Evolutionary conservation across 495 filamentous ascomycete genomes (phyloP).

Genomic region (Aspergillus saccharolyticus): DNA sequence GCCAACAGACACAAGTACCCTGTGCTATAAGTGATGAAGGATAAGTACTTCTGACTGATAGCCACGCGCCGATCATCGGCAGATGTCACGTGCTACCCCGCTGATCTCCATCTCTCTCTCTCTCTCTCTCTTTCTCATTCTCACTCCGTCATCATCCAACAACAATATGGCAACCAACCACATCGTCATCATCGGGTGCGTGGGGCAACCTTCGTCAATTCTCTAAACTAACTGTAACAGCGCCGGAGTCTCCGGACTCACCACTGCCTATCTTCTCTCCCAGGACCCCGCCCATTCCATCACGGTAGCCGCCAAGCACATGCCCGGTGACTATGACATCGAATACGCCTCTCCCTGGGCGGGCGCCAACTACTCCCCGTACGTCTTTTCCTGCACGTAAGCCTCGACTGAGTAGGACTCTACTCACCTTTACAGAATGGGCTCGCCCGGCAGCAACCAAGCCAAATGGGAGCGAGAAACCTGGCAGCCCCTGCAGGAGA

Average conservation of each 20-base stretch:
- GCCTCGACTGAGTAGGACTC: too few relatives aligned
- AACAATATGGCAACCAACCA: not conserved
- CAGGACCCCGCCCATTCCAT: constrained; percentile 60
- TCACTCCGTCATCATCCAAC: too few relatives aligned
- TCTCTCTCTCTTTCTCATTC: too few relatives aligned
- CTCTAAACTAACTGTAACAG: too few relatives aligned
- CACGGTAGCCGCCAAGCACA: constrained; percentile 64
- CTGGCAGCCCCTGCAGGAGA: constrained; percentile 51
- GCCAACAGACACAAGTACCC: too few relatives aligned
- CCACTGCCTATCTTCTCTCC: constrained; percentile 80
- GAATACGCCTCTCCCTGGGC: constrained; percentile 92
- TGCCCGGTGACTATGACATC: constrained; percentile 87
- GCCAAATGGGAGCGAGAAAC: constrained; percentile 52
- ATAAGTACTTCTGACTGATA: too few relatives aligned
- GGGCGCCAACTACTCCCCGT: constrained; percentile 84
- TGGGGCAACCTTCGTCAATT: too few relatives aligned
- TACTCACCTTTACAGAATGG: constrained; percentile 3
- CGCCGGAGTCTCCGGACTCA: constrained; percentile 87
- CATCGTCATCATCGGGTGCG: not conserved
- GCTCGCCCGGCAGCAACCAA: not conserved
- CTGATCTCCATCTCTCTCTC: too few relatives aligned
- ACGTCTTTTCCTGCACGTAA: not conserved
- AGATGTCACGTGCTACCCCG: too few relatives aligned
- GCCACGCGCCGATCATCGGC: too few relatives aligned
- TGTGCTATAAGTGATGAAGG: too few relatives aligned